phyloP scores from a whole-genome alignment of 2,329 filamentous ascomycete genomes.

The Fusarium sp. region DNA sequence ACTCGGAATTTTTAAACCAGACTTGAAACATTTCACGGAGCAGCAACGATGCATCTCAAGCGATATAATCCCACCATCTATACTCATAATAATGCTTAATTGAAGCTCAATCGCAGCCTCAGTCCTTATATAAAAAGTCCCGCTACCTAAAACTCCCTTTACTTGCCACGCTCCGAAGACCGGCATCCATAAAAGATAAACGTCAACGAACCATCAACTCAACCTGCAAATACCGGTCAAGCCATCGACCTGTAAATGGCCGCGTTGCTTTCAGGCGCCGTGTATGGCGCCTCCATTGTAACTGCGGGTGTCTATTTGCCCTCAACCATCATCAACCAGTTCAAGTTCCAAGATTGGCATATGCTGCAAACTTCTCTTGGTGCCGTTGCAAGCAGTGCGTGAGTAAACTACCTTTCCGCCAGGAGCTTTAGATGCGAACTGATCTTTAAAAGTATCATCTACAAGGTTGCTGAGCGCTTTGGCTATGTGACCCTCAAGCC shows the following conservation, averaged over 20 bases:
- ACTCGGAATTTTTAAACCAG: no score
- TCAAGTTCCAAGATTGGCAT: conserved; percentile 68
- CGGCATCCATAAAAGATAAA: conserved; percentile 5
- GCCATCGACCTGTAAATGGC: conserved; percentile 38
- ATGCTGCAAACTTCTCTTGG: conserved; percentile 73
- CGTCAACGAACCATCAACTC: background rate
- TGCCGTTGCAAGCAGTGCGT: conserved; percentile 70
- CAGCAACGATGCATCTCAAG: no score
- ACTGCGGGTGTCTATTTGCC: conserved; percentile 69
- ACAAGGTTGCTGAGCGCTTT: conserved; percentile 56
- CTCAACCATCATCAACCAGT: conserved; percentile 66
- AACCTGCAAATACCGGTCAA: background rate
- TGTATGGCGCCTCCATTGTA: conserved; percentile 69
- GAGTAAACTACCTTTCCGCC: conserved; percentile 45
- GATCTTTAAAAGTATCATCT: conserved; percentile 51
- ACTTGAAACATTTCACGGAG: no score
- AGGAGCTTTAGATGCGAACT: background rate
- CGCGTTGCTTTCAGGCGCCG: conserved; percentile 59
- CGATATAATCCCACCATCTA: no score
- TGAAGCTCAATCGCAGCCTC: no score
- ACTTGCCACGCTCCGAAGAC: conserved; percentile 20
- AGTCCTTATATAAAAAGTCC: background rate
- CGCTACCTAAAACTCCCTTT: background rate
- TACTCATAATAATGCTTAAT: no score
- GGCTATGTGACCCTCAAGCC: conserved; percentile 56